Base-by-base conservation (phyloP, 129 eudicot genomes). In the sunflower (Helianthus annuus) region DNA sequence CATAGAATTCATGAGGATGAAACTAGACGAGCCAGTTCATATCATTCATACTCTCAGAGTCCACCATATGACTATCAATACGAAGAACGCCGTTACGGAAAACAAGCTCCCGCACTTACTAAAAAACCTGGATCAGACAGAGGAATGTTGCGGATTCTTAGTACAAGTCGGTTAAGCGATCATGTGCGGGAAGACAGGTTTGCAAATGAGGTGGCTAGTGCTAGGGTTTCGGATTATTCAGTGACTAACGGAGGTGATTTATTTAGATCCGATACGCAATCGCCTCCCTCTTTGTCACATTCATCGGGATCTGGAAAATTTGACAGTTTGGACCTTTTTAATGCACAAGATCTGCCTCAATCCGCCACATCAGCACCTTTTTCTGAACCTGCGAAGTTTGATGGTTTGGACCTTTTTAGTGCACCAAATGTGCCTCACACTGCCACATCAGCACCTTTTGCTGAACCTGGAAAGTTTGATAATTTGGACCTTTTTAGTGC, bases 1-100 rank as follows among this genome's bases (percentile, higher is more conserved):
- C 22, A 52, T 53, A 88, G 84, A 80, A 80, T 70, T 72, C 81
- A 68, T 15, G 99, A 80, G 69, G 96, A 88, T 56, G 97, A 95
- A 70, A 86, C 88, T 29, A 83, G 99, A 81, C 81, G 99, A 77
- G 96, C 97, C 62, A 91, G 97, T 79, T 95, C 99, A 22, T 95
- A 90, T 71, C 99, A 95, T 80, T 95, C 99, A 48, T 95, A 78
- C 76, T 95, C 99, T 76, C 99, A 95, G 66, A 95, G 99, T 78
- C 99, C 99, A 27, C 97, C 97, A 5, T 88, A 95, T 55, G 99
- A 95, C 83, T 95, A 86, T 85, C 95, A 95, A 51, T 95, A 95
- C 56, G 99, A 95, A 86, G 99, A 95, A 73, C 83, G 97, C 48
- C 91, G 91, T 7, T 88, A 86, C 51, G 92, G 99, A 60, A 95